Evolutionary conservation across 345 rosid genomes (phyloP).

Genomic region (Noccaea bulbosa): DNA sequence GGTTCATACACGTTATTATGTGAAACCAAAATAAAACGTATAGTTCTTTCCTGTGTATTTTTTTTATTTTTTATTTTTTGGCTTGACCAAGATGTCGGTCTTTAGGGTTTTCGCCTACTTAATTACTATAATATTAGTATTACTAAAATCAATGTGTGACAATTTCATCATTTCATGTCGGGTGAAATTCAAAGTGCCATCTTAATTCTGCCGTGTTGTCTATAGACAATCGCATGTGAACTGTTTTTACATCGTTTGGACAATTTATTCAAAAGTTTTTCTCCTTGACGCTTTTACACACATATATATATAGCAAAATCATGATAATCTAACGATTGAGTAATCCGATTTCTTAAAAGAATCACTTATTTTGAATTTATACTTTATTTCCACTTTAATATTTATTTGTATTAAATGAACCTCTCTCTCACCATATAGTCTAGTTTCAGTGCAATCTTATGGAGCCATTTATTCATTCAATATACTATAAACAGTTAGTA

Average conservation of each 20-base stretch:
- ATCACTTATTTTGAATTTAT: neutral
- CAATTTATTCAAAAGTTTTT: slow-evolving; percentile 16
- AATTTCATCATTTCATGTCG: slow-evolving; percentile 46
- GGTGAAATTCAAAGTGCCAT: slow-evolving; percentile 38
- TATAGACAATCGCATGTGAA: slow-evolving; percentile 43
- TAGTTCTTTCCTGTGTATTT: neutral
- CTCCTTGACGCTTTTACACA: neutral
- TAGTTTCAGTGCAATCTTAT: no score
- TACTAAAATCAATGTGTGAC: slow-evolving; percentile 35
- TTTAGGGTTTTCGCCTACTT: slow-evolving; percentile 23
- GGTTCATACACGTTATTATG: slow-evolving; percentile 35
- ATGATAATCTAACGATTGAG: slow-evolving; percentile 12
- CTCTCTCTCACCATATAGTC: no score
- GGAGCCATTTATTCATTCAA: no score
- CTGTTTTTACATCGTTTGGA: slow-evolving; percentile 32
- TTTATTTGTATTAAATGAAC: no score
- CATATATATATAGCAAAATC: neutral
- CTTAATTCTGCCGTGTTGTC: slow-evolving; percentile 33
- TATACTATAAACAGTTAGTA: no score
- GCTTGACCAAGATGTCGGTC: slow-evolving; percentile 40
- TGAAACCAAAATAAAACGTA: slow-evolving; percentile 15
- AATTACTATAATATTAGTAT: slow-evolving; percentile 14
- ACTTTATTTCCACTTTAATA: no score
- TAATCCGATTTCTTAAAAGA: neutral
- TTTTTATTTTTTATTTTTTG: neutral